phyloP scores from a whole-genome alignment of 78 protist species.

The Chrysochromulina tobinii region DNA sequence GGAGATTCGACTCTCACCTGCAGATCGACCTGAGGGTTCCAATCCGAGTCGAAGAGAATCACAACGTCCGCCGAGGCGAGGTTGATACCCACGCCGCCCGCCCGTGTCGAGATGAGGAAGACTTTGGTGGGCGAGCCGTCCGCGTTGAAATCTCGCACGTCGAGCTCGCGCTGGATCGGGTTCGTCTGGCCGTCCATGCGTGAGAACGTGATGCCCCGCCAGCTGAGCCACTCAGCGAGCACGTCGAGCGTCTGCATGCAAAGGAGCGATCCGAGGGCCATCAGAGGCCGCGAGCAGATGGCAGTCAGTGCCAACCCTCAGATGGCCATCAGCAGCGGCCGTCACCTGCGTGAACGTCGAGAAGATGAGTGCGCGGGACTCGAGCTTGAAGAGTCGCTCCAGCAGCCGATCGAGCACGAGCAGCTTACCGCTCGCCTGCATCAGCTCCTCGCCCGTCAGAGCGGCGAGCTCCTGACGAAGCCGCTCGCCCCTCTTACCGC shows the following conservation, averaged over 20 bases:
- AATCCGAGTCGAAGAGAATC: slow-evolving; percentile 80
- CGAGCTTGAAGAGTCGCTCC: slow-evolving; percentile 59
- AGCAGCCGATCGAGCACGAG: slow-evolving; percentile 89
- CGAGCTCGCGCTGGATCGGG: slow-evolving; percentile 31
- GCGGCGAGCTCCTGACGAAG: neutral
- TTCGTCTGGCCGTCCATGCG: slow-evolving; percentile 65
- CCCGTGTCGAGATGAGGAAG: slow-evolving; percentile 91
- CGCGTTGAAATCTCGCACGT: neutral
- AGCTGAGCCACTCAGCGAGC: slow-evolving; percentile 69
- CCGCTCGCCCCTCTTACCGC: neutral
- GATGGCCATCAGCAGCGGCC: too few relatives aligned
- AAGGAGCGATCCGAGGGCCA: too few relatives aligned
- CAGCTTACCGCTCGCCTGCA: slow-evolving; percentile 87
- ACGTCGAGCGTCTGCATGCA: slow-evolving; percentile 54
- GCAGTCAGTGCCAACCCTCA: too few relatives aligned
- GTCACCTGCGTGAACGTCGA: slow-evolving; percentile 74
- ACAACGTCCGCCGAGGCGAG: slow-evolving; percentile 89
- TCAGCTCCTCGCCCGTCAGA: neutral
- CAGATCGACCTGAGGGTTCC: slow-evolving; percentile 79
- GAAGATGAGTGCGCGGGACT: slow-evolving; percentile 90
- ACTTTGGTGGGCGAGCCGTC: slow-evolving; percentile 67
- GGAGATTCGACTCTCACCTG: neutral
- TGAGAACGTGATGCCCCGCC: slow-evolving; percentile 9
- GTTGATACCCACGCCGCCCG: slow-evolving; percentile 95
- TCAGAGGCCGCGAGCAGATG: too few relatives aligned